Conservation (phyloP, 2,329 filamentous ascomycete species). For the Lachnellula subtilissima region DNA sequence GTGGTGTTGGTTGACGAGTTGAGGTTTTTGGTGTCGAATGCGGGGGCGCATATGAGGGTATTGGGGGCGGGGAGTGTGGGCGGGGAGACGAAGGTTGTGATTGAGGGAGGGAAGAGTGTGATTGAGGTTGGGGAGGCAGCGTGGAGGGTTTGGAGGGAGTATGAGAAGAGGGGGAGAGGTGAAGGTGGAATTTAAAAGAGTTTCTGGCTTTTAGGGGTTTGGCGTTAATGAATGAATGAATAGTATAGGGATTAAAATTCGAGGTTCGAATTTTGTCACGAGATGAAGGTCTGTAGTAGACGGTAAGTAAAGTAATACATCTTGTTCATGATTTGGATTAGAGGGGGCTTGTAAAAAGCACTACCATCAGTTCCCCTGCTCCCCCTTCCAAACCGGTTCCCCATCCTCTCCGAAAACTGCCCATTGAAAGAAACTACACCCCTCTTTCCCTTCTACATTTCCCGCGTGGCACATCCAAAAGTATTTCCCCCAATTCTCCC, state of each 20-base stretch:
- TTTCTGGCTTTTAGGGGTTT: background rate
- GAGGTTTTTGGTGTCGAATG: slow-evolving; percentile 19
- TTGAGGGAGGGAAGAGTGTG: slow-evolving; percentile 16
- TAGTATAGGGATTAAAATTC: background rate
- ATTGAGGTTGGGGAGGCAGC: slow-evolving; percentile 19
- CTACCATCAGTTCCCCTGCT: background rate
- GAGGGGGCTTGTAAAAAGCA: background rate
- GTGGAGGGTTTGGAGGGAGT: slow-evolving; percentile 24
- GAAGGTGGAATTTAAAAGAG: background rate
- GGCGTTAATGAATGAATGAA: background rate
- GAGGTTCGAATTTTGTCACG: no score
- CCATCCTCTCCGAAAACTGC: slow-evolving; percentile 84
- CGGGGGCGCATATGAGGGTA: slow-evolving; percentile 17
- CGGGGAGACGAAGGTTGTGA: slow-evolving; percentile 20
- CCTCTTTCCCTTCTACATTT: slow-evolving; percentile 62
- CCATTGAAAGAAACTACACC: slow-evolving; percentile 79
- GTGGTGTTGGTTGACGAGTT: slow-evolving; percentile 20
- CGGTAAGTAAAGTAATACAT: no score
- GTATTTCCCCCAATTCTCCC: slow-evolving; percentile 71
- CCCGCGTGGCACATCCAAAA: slow-evolving; percentile 92
- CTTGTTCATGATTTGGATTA: background rate
- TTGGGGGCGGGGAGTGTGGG: slow-evolving; percentile 11
- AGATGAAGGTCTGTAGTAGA: no score
- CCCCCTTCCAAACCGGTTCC: slow-evolving; percentile 58
- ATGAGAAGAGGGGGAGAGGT: slow-evolving; percentile 11